Base-by-base conservation (phyloP, 352 stramenopile genomes). In the Phytophthora boehmeriae region DNA sequence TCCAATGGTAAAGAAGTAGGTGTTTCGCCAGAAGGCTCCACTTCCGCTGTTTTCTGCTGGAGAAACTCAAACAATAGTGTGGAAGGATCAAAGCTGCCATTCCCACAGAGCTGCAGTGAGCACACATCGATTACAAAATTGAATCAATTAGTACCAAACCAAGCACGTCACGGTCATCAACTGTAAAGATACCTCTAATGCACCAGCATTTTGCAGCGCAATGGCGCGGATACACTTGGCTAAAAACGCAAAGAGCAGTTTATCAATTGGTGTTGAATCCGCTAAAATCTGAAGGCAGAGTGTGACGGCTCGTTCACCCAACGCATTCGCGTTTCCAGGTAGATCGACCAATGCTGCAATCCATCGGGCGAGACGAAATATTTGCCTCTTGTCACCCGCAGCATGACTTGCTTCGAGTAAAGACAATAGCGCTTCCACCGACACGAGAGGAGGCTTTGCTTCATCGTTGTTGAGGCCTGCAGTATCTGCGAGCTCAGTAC, bases 341-440 rank as follows among this genome's bases (percentile, higher is more conserved):
- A 71, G 38, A 28, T 81, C 65, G 13, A 90, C 68, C 0, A 86
- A 50, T 13, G 71, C 34, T 36, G 70, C 63, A 4, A 92, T 56
- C 78, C 78, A 92, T 30, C 80, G 78, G 47, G 86, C 35, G 8
- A 81, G 35, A 19, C 83, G 71, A 60, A 89, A 89, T 1, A 75
- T 19, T 1, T 82, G 42, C 0, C 17, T 20, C 0, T 68, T 64
- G 23, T 64, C 59, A 0, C 45, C 50, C 4, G 32, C 44, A 27
- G 46, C 28, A 16, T 55, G 14, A 1, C 54, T 70, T 5, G 44
- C 16, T 53, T 87, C 75, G 16, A 90, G 54, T 2, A 86, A 36
- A 5, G 66, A 23, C 6, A 79, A 16, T 1, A 90, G 44, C 1
- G 11, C 36, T 0, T 89, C 77, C 2, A 76, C 45, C 0, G 61